phyloP scores from a whole-genome alignment of 2,329 filamentous ascomycete species.

The Cercospora nicotianae region DNA sequence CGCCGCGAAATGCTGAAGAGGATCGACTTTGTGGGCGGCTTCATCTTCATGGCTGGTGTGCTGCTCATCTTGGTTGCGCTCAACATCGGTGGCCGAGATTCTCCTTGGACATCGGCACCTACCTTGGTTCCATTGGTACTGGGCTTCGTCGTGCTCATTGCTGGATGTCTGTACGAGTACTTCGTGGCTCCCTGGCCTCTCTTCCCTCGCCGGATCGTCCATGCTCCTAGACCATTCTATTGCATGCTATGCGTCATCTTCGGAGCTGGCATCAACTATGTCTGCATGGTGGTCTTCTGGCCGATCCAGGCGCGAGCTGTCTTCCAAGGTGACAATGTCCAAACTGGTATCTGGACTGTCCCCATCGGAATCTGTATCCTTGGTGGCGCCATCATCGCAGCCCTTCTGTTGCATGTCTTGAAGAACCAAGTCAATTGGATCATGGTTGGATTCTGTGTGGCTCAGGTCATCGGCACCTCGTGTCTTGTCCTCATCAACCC shows the following conservation, averaged over 20 bases:
- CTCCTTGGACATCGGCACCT: not conserved
- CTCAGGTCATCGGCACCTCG: not conserved
- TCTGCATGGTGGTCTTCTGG: slow-evolving; percentile 3
- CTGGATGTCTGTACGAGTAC: not conserved
- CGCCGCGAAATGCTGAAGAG: not conserved
- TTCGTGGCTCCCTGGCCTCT: not conserved
- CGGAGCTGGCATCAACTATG: slow-evolving; percentile 4
- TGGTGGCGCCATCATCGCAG: not conserved
- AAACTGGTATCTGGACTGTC: not conserved
- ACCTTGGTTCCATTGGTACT: not conserved
- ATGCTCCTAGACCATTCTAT: not conserved
- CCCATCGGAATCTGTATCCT: not conserved
- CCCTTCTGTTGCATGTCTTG: not conserved
- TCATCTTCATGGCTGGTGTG: slow-evolving; percentile 1
- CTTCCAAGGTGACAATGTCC: not conserved
- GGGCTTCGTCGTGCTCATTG: slow-evolving; percentile 1
- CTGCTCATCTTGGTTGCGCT: not conserved
- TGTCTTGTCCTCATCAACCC: slow-evolving; percentile 8
- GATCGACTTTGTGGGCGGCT: slow-evolving; percentile 1
- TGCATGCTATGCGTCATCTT: slow-evolving; percentile 6
- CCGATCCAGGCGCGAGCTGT: not conserved
- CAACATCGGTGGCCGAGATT: not conserved
- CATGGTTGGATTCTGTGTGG: not conserved
- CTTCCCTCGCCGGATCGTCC: not conserved
- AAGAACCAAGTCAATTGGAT: slow-evolving; percentile 4